Percentiles rank a stretch among this genome's conserved stretches.
Conservation (phyloP, 2,329 filamentous ascomycete species). For the Eutypella sp. region DNA sequence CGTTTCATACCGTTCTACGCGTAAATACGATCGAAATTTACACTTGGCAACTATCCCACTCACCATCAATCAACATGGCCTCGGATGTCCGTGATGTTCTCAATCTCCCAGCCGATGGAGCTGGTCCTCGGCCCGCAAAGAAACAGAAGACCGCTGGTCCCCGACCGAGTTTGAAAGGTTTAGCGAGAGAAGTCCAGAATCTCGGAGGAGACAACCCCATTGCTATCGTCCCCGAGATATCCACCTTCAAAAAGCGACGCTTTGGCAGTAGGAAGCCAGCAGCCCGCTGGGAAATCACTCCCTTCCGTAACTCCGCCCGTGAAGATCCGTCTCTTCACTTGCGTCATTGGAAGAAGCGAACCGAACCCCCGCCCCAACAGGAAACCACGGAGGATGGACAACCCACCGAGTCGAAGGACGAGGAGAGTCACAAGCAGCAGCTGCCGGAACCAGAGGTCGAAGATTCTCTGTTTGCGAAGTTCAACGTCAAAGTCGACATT, state of each 20-base stretch:
- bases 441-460: slow-evolving; percentile 42
- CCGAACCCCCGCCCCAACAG: slow-evolving; percentile 31
- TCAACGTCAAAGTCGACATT: slow-evolving; percentile 74
- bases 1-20: background rate
- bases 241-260: slow-evolving; percentile 55
- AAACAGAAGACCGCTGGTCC: slow-evolving; percentile 66
- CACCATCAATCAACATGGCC: slow-evolving; percentile 48
- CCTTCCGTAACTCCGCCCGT: slow-evolving; percentile 76
- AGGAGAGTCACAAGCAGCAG: slow-evolving; percentile 23
- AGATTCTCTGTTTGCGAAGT: slow-evolving; percentile 73
- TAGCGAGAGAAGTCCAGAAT: slow-evolving; percentile 62
- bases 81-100: slow-evolving; percentile 86
- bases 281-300: slow-evolving; percentile 59
- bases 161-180: slow-evolving; percentile 55
- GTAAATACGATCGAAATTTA: background rate
- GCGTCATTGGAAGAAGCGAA: slow-evolving; percentile 74
- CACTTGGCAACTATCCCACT: background rate
- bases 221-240: slow-evolving; percentile 57
- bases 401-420: slow-evolving; percentile 22
- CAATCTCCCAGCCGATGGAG: slow-evolving; percentile 63
- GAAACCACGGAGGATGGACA: slow-evolving; percentile 16
- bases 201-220: slow-evolving; percentile 63
- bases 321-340: slow-evolving; percentile 62
- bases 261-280: slow-evolving; percentile 51
- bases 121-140: slow-evolving; percentile 57